Conservation (phyloP, 257 asterid genomes). For the Petunia secreta region DNA sequence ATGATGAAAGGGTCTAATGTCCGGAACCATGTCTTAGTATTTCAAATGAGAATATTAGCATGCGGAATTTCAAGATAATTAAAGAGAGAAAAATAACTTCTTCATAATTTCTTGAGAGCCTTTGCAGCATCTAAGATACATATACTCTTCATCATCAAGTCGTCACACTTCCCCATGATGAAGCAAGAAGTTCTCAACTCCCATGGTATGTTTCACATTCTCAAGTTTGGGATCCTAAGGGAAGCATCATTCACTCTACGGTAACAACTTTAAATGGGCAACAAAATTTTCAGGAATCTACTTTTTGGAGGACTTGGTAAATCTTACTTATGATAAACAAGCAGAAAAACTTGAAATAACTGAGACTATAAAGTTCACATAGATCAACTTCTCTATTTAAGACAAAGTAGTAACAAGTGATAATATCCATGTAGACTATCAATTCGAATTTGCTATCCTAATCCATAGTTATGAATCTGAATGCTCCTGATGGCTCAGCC, state of each 20-base stretch:
- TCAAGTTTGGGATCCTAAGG: neutral
- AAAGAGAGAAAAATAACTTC: conserved; percentile 1
- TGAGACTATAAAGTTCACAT: neutral
- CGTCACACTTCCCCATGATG: neutral
- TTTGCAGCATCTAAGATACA: neutral
- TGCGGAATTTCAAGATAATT: conserved; percentile 9
- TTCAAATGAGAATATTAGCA: conserved; percentile 1
- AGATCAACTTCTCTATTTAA: conserved; percentile 2
- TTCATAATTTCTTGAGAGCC: neutral
- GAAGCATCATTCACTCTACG: neutral
- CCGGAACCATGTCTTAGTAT: conserved; percentile 13
- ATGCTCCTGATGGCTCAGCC: neutral
- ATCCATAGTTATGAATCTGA: neutral
- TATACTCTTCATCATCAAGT: neutral
- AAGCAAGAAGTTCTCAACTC: neutral
- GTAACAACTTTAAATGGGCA: conserved; percentile 3
- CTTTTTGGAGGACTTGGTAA: conserved; percentile 17
- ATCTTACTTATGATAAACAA: conserved; percentile 15
- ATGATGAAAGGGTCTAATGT: neutral
- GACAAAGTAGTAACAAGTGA: conserved; percentile 17
- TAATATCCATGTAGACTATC: neutral
- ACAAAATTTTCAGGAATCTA: neutral
- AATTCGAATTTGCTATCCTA: neutral
- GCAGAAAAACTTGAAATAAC: neutral
- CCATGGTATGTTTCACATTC: neutral